Evolutionary conservation across 2,329 filamentous ascomycete species (phyloP).

Genomic region (Neofusicoccum sp.): DNA sequence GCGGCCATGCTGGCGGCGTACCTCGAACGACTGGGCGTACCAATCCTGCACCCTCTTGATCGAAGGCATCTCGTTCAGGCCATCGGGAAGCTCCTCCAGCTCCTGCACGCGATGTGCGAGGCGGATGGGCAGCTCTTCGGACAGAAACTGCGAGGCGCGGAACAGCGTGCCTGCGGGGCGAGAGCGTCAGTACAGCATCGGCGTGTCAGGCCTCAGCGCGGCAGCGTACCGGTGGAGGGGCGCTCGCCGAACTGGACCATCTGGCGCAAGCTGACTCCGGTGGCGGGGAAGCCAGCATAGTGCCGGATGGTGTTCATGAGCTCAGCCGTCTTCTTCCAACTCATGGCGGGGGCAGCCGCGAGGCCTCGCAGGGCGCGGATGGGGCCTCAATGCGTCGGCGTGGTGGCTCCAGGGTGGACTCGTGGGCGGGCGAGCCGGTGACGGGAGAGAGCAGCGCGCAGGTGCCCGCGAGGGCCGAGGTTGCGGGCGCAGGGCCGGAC

Average conservation of each 20-base stretch:
- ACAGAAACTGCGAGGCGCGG: conserved; percentile 95
- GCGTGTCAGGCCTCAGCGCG: not conserved
- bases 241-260: conserved; percentile 99
- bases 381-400: conserved; percentile 4
- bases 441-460: not conserved
- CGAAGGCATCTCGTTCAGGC: conserved; percentile 95
- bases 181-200: not conserved
- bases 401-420: conserved; percentile 4
- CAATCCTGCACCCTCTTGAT: conserved; percentile 94
- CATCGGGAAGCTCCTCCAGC: conserved; percentile 86
- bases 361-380: conserved; percentile 26
- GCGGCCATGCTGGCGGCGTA: conserved; percentile 47
- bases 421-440: not conserved
- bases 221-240: conserved; percentile 62
- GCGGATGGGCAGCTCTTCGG: conserved; percentile 95
- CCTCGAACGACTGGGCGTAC: conserved; percentile 99
- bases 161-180: conserved; percentile 73
- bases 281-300: conserved; percentile 95
- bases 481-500: conserved; percentile 8
- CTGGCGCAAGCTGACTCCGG: conserved; percentile 84
- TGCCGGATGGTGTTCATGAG: conserved; percentile 97
- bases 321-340: conserved; percentile 86
- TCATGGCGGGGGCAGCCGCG: conserved; percentile 60
- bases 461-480: conserved; percentile 15
- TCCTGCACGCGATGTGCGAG: conserved; percentile 96